These are phyloP conservation scores for Oryza coarctata DNA, from an alignment of 176 grass and related monocot genomes.

Conservation along the genomic window DNA sequence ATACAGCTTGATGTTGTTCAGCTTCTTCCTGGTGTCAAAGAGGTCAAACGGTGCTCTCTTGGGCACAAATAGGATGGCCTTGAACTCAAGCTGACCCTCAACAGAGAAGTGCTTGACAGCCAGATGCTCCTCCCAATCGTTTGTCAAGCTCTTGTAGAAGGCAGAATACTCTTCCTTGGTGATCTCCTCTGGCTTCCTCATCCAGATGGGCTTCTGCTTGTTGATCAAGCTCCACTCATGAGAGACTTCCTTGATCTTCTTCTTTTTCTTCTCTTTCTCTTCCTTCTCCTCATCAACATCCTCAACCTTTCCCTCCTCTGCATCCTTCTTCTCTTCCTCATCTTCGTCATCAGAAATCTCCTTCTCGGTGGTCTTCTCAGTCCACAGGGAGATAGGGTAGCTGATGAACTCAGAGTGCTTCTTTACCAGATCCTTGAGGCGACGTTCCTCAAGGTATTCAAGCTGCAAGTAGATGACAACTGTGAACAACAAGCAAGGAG, in stretches of 20 bases:
- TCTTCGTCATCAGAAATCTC: conserved; percentile 94
- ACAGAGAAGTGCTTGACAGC: conserved; percentile 94
- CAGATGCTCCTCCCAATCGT: conserved; percentile 92
- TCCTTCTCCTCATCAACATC: conserved; percentile 88
- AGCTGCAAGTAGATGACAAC: conserved; percentile 36
- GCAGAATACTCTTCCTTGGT: conserved; percentile 89
- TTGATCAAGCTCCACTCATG: conserved; percentile 79
- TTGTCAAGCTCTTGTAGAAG: conserved; percentile 95
- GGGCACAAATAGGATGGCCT: conserved; percentile 78
- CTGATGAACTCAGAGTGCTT: conserved; percentile 98
- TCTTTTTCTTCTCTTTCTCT: conserved; percentile 86
- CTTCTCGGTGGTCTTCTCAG: conserved; percentile 89
- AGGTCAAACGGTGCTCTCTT: conserved; percentile 87
- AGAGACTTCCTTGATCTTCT: conserved; percentile 82
- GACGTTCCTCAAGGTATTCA: conserved; percentile 89
- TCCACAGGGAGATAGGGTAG: conserved; percentile 87
- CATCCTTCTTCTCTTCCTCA: conserved; percentile 88
- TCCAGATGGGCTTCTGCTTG: conserved; percentile 97
- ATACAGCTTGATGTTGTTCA: conserved; percentile 92
- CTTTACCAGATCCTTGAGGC: conserved; percentile 86
- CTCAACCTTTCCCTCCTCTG: conserved; percentile 87
- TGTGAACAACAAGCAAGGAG: background rate
- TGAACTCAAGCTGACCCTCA: conserved; percentile 90
- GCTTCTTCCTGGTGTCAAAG: conserved; percentile 82
- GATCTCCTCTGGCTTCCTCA: conserved; percentile 92